These are phyloP conservation scores for Hypomontagnella submonticulosa DNA, from an alignment of 495 filamentous ascomycete species.

Conservation along the genomic window DNA sequence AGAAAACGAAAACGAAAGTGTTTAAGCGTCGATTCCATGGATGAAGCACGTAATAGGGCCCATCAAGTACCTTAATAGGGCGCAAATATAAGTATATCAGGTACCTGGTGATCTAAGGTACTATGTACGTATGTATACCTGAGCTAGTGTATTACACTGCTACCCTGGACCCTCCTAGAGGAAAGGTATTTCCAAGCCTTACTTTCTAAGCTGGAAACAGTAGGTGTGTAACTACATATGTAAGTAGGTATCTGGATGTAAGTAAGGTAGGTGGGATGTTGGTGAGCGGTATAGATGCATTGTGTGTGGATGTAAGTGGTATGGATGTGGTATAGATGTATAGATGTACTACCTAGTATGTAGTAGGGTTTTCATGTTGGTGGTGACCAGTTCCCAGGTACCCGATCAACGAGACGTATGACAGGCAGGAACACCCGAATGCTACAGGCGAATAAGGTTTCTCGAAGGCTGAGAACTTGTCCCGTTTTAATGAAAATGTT, in stretches of 20 bases:
- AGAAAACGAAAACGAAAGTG: constrained; percentile 36
- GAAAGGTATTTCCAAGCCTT: constrained; percentile 16
- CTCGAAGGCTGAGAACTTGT: constrained; percentile 38
- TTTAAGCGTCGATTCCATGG: constrained; percentile 36
- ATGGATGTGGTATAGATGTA: background rate
- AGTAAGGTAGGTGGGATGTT: constrained; percentile 11
- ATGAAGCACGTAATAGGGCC: constrained; percentile 46
- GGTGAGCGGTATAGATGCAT: background rate
- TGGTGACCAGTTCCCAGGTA: constrained; percentile 43
- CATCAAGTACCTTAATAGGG: constrained; percentile 44
- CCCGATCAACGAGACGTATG: constrained; percentile 42
- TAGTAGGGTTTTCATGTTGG: too few species aligned
- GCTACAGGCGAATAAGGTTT: constrained; percentile 38
- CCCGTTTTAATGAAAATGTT: constrained; percentile 35
- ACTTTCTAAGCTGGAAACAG: constrained; percentile 36
- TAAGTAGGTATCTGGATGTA: background rate
- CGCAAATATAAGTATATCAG: constrained; percentile 33
- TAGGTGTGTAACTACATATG: background rate
- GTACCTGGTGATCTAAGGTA: constrained; percentile 12
- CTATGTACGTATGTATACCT: constrained; percentile 5
- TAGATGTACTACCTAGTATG: too few species aligned
- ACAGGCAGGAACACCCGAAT: constrained; percentile 45
- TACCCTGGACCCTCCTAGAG: constrained; percentile 29
- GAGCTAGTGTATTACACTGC: constrained; percentile 32
- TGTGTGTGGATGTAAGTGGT: background rate